phyloP scores from a whole-genome alignment of 1,139 yeast species.

The Nakaseomyces kungkrabaensis region DNA sequence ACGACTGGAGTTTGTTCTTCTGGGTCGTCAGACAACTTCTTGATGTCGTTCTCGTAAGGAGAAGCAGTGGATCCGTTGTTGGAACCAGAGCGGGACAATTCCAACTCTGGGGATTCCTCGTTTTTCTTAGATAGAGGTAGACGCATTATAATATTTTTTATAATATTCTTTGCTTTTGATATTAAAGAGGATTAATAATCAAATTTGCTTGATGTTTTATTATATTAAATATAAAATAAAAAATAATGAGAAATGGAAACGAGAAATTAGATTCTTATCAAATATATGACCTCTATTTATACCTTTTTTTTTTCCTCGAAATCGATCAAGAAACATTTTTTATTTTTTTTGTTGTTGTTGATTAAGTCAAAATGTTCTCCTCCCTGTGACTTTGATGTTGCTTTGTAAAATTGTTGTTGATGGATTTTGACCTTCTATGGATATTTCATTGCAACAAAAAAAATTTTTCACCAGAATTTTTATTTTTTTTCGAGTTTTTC shows the following conservation, averaged over 20 bases:
- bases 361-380: too few relatives aligned
- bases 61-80: constrained; percentile 16
- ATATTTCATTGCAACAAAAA: too few relatives aligned
- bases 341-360: neutral
- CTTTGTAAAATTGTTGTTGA: neutral
- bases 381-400: neutral
- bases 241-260: neutral
- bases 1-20: constrained; percentile 7
- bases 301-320: neutral
- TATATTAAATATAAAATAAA: neutral
- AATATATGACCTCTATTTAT: neutral
- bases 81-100: constrained; percentile 13
- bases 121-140: neutral
- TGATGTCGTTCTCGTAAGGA: constrained; percentile 15
- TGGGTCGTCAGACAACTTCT: constrained; percentile 9
- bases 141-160: neutral
- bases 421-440: too few relatives aligned
- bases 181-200: neutral
- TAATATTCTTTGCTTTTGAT: neutral
- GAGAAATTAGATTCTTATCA: neutral
- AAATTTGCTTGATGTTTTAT: neutral
- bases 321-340: neutral
- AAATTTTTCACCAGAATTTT: too few relatives aligned
- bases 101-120: constrained; percentile 9
- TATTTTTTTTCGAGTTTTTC: too few relatives aligned